Evolutionary conservation across 176 grass and related monocot genomes (phyloP).

Genomic region (Thalia dealbata): DNA sequence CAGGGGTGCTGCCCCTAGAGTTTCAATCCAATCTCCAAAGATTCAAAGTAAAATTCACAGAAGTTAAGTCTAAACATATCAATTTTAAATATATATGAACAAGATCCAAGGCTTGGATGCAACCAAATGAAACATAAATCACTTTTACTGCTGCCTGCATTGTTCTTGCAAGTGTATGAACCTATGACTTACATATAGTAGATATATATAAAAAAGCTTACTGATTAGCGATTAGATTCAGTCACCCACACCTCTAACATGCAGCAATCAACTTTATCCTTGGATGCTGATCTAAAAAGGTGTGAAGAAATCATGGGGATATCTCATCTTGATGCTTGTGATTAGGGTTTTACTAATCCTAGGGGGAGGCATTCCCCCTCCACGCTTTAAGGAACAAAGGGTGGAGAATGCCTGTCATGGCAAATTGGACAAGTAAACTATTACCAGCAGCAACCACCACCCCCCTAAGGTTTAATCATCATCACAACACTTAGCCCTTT

Average conservation of each 20-base stretch:
- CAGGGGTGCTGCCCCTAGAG: no score
- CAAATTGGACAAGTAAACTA: neutral
- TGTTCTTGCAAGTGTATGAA: no score
- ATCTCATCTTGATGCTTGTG: neutral
- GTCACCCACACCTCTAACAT: neutral
- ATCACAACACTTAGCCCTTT: neutral
- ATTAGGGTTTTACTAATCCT: no score
- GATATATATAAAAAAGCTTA: neutral
- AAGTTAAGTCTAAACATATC: no score
- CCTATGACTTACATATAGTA: no score
- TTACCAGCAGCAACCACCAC: neutral
- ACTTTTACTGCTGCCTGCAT: no score
- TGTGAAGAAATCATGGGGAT: slow-evolving; percentile 1
- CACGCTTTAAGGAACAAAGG: neutral
- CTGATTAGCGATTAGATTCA: neutral
- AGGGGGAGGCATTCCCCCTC: neutral
- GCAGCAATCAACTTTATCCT: neutral
- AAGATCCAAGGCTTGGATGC: no score
- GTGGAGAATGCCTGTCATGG: neutral
- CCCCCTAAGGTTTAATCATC: neutral
- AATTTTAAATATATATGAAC: no score
- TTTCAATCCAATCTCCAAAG: no score
- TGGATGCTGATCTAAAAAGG: slow-evolving; percentile 1
- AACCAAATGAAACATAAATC: no score
- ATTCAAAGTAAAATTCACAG: no score